Evolutionary conservation across 2,329 filamentous ascomycete genomes (phyloP), one percentile per base, ranked within the genome.

Genomic region (Trichoderma hamatum): DNA sequence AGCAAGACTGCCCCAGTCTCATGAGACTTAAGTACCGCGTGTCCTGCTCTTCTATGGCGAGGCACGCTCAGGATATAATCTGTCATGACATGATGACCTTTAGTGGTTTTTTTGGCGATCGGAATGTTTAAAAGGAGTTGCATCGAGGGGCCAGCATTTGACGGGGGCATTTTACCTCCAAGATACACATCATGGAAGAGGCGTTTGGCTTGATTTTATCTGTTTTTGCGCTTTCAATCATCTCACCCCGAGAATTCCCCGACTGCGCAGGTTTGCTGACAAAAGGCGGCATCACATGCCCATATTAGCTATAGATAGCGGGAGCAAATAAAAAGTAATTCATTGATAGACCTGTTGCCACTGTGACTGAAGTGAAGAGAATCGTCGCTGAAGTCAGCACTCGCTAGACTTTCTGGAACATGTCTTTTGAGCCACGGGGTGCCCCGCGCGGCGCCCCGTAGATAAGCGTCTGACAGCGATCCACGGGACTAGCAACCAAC

Each of bases 1-100:
- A 30, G 13, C 78, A 90, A 92, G 72, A 70, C 75, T n/a, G 73
- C 74, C 60, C 74, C 78, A 62, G 73, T 77, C 43, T 72, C 69
- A 61, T 76, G 58, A 73, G 39, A n/a, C 34, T 28, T 24, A 13
- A 24, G 24, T 10, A 2, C 16, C 3, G 36, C 39, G 51, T 65
- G 51, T 24, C 19, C n/a, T 49, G 46, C n/a, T 52, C 13, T 26
- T 56, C 34, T 32, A 34, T n/a, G 19, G 30, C 21, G 59, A 61
- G 52, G 39, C 54, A 58, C 64, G 43, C 28, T 19, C 39, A 19
- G 9, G 56, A 28, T 43, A 60, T 32, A 52, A 28, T 52, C 11
- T 30, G 46, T 69, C 46, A 64, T 65, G 67, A 58, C 51, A 69
- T 60, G 51, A 65, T 43, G 51, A 69, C 30, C n/a, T 39, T 58